phyloP scores from a whole-genome alignment of 148 eudicot genomes.

The Silene conica region DNA sequence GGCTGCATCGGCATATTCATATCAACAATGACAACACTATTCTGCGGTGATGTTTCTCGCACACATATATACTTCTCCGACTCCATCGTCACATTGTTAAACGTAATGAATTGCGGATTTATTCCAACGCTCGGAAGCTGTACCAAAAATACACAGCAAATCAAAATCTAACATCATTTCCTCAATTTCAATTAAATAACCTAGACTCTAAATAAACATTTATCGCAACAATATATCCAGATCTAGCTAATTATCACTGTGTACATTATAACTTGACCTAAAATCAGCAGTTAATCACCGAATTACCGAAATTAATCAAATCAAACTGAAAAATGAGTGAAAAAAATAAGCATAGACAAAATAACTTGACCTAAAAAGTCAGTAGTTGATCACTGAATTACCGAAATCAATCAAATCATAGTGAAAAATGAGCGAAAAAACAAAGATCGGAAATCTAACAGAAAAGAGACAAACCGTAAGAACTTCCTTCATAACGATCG shows the following conservation, averaged over 20 bases:
- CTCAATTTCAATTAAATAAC: background rate
- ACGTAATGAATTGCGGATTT: slow-evolving; percentile 86
- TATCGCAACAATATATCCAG: slow-evolving; percentile 14
- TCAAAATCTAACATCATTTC: background rate
- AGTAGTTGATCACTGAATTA: slow-evolving; percentile 14
- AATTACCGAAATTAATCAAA: slow-evolving; percentile 10
- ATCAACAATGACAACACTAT: slow-evolving; percentile 90
- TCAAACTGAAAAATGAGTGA: background rate
- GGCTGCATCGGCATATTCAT: slow-evolving; percentile 98
- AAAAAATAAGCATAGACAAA: no score
- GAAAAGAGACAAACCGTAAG: slow-evolving; percentile 56
- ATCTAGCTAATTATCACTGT: slow-evolving; percentile 23
- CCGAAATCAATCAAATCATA: slow-evolving; percentile 10
- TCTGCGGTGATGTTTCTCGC: slow-evolving; percentile 89
- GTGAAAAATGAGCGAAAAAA: background rate
- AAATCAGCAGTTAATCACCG: slow-evolving; percentile 14
- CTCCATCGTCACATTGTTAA: slow-evolving; percentile 98
- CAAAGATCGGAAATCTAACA: slow-evolving; percentile 9
- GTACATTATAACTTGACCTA: background rate
- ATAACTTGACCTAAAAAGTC: background rate
- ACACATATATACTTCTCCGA: slow-evolving; percentile 96
- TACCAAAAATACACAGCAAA: slow-evolving; percentile 14
- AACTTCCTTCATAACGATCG: slow-evolving; percentile 89
- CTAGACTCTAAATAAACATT: background rate
- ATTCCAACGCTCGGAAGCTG: slow-evolving; percentile 95